Evolutionary conservation across 2,329 filamentous ascomycete species (phyloP), one percentile per base, ranked within the genome.

Genomic region (Pleurostoma richardsiae): DNA sequence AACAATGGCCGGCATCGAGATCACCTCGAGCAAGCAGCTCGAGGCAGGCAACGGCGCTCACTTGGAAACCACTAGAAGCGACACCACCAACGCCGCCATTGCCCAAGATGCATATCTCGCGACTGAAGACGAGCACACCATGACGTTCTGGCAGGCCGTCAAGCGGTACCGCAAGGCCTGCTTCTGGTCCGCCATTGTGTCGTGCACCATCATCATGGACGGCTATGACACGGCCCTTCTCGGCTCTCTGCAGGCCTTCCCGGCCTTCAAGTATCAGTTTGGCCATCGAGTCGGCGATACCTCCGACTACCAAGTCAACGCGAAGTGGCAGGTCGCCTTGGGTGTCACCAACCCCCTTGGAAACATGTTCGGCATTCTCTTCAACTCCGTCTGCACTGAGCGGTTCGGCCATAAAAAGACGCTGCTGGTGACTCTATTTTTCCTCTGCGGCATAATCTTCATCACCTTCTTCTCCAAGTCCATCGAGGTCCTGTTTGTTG

Each of bases 331-430:
- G 50, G 62, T 67, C 4, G 67, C 43, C 7, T 30, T 49, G 7
- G 28, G 29, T 5, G 42, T 42, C 4, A 33, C 39, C 4, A 29
- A 40, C 4, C 33, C 40, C 5, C 30, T 66, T 4, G 72, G 72
- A 2, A 60, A 64, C 29, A 69, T 74, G 6, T 19, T 73, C 1
- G 72, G 72, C 0, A 56, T 70, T 4, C 56, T 69, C 36, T 45
- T 70, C 41, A 70, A 66, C 42, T 70, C 70, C 10, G 61, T 60
- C 43, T 42, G 69, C n/a, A 59, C 66, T 4, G 65, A 73, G 38
- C 51, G 56, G 4, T 59, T 58, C 40, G 64, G 64, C 5, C 64
- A 65, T 48, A 54, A 59, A 26, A 57, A 61, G 52, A 66, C 62
- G 1, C 63, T 72, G 53, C 58, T 71, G 29, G 57, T 50, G 2